phyloP scores from a whole-genome alignment of 1,139 yeast genomes.

The Lodderomyces parapsilosis region DNA sequence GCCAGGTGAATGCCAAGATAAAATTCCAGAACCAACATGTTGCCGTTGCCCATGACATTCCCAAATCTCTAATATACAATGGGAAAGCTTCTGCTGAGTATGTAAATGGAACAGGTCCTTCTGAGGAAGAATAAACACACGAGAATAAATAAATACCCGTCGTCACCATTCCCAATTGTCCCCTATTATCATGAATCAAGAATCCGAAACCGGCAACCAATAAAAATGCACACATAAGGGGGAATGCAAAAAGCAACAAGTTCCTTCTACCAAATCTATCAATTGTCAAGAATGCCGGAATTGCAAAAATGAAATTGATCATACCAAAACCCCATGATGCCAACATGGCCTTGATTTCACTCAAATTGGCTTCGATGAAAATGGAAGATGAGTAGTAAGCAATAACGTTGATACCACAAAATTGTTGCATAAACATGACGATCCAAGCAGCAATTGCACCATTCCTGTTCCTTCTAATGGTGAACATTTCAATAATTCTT shows the following conservation, averaged over 20 bases:
- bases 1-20: slow-evolving; percentile 73
- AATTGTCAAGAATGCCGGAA: slow-evolving; percentile 82
- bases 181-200: slow-evolving; percentile 48
- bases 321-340: slow-evolving; percentile 90
- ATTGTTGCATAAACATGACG: slow-evolving; percentile 89
- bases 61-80: slow-evolving; percentile 77
- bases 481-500: slow-evolving; percentile 55
- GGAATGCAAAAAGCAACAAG: slow-evolving; percentile 70
- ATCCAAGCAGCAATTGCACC: slow-evolving; percentile 80
- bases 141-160: slow-evolving; percentile 76
- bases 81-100: slow-evolving; percentile 87
- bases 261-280: slow-evolving; percentile 78
- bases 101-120: slow-evolving; percentile 90
- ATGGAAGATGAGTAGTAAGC: slow-evolving; percentile 79
- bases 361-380: slow-evolving; percentile 65
- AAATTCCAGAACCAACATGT: slow-evolving; percentile 87
- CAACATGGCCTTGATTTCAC: slow-evolving; percentile 58
- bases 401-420: slow-evolving; percentile 88
- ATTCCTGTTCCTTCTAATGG: slow-evolving; percentile 77
- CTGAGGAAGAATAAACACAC: slow-evolving; percentile 77
- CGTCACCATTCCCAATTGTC: slow-evolving; percentile 52
- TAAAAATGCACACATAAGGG: slow-evolving; percentile 66
- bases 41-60: slow-evolving; percentile 83
- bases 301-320: slow-evolving; percentile 75
- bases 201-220: slow-evolving; percentile 77